phyloP scores from a whole-genome alignment of 176 grass and related monocot genomes.

The Tuctoria greenei region DNA sequence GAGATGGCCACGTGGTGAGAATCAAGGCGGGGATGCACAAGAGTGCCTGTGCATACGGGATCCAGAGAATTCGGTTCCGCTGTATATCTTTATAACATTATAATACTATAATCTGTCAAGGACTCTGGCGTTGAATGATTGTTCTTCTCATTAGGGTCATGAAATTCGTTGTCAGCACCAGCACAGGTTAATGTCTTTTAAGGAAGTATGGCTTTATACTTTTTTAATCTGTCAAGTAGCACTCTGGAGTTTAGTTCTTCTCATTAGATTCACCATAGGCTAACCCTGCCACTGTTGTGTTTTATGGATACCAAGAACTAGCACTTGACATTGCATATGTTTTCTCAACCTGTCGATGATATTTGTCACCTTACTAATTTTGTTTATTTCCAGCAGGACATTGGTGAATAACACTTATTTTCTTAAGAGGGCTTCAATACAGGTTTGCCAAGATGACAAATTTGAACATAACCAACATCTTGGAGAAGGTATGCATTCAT shows the following conservation, averaged over 20 bases:
- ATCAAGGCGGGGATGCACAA: too few species aligned
- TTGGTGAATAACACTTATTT: slow-evolving; percentile 2
- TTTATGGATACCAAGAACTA: neutral
- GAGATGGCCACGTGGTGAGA: too few species aligned
- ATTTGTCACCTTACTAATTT: slow-evolving; percentile 23
- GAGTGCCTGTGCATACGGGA: too few species aligned
- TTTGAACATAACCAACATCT: slow-evolving; percentile 70
- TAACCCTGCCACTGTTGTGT: neutral
- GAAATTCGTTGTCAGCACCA: neutral
- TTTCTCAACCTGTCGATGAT: neutral
- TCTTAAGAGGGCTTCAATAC: slow-evolving; percentile 10
- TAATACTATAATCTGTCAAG: neutral
- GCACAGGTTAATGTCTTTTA: neutral
- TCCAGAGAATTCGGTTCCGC: too few species aligned
- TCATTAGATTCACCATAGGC: neutral
- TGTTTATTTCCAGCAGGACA: slow-evolving; percentile 13
- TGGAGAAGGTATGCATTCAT: slow-evolving; percentile 65
- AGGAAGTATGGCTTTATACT: neutral
- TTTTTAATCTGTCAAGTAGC: neutral
- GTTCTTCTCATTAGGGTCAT: neutral
- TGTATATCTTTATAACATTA: neutral
- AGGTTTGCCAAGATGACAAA: slow-evolving; percentile 54
- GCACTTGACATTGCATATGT: neutral
- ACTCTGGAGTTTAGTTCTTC: neutral
- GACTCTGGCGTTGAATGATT: neutral